Base-by-base conservation (phyloP, 441 rosid genomes). In the Adansonia rubrostipa region DNA sequence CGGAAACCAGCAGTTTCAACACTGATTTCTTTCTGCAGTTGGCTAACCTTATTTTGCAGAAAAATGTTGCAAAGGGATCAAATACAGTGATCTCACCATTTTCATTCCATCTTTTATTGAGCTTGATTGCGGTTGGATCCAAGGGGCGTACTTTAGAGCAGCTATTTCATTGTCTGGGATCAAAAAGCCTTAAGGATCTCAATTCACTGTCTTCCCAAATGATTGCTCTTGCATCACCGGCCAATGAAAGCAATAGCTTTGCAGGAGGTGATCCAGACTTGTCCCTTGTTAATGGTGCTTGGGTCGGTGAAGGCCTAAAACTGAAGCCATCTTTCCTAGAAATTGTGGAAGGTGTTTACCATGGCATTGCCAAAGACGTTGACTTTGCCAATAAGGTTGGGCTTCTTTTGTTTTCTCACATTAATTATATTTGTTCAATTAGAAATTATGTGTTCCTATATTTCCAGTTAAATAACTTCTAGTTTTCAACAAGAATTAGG, bases 81-180 rank as follows among this genome's bases (percentile, higher is more conserved):
- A 86, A 84, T 33, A 75, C 67, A 47, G 82, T 84, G 54, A 72
- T 62, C 14, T 85, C 86, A 42, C 85, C 85, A n/a, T 54, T 81
- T 10, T 83, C 83, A 13, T 51, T 85, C 73, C 85, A 84, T 13
- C 64, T 74, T 3, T 44, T 84, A 77, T 11, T 86, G 70, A 82
- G 87, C 84, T 63, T 88, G 17, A 22, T 81, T 19, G 86, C 87
- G 6, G 77, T 62, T 2, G 89, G 86, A 36, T 77, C 83, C 9
- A 73, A 11, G 6, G 89, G 91, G 3, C 64, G 65, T 6, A 80
- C 83, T 0, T 28, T 79, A 36, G 67, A 75, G 11, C 84, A 83
- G 63, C 80, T 86, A 42, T 86, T 85, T 24, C 64, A 60, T 20
- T 79, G 78, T 71, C 76, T 88, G 4, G 73, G 69, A 4, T 62